Evolutionary conservation across 179 eudicot genomes (phyloP).

Genomic region (Actinidia chinensis): DNA sequence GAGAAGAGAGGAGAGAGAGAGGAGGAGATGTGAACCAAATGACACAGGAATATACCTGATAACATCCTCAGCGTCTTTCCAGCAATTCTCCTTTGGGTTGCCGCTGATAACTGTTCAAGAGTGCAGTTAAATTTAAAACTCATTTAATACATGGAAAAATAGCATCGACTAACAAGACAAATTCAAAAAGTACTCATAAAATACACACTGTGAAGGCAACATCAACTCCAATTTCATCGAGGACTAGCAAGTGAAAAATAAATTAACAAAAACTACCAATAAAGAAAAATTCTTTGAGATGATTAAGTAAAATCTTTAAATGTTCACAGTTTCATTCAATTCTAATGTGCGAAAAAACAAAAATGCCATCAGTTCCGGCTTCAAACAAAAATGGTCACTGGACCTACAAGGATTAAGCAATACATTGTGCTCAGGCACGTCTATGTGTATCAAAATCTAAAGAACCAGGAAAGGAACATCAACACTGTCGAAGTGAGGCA

Average conservation of each 20-base stretch:
- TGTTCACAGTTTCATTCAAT: background rate
- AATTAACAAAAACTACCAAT: conserved; percentile 6
- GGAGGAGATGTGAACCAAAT: too few relatives aligned
- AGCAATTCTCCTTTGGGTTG: conserved; percentile 90
- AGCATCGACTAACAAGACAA: conserved; percentile 10
- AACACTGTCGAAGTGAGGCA: background rate
- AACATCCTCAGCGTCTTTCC: conserved; percentile 82
- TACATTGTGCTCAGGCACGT: background rate
- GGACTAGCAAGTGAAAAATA: conserved; percentile 49
- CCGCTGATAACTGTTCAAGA: conserved; percentile 69
- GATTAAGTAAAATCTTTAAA: background rate
- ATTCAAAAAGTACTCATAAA: background rate
- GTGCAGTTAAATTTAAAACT: background rate
- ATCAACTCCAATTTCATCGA: conserved; percentile 95
- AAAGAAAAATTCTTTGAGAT: background rate
- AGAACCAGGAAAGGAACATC: too few relatives aligned
- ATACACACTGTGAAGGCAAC: conserved; percentile 92
- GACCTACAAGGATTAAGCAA: background rate
- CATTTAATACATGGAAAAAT: conserved; percentile 18
- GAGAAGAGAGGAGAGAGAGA: background rate
- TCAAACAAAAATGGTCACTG: background rate
- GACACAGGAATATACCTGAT: conserved; percentile 57
- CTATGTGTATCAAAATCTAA: too few relatives aligned
- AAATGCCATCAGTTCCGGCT: background rate
- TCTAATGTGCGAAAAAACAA: background rate